Base-by-base conservation (phyloP, 768 basidiomycete genomes). In the Amanita subjunquillea region DNA sequence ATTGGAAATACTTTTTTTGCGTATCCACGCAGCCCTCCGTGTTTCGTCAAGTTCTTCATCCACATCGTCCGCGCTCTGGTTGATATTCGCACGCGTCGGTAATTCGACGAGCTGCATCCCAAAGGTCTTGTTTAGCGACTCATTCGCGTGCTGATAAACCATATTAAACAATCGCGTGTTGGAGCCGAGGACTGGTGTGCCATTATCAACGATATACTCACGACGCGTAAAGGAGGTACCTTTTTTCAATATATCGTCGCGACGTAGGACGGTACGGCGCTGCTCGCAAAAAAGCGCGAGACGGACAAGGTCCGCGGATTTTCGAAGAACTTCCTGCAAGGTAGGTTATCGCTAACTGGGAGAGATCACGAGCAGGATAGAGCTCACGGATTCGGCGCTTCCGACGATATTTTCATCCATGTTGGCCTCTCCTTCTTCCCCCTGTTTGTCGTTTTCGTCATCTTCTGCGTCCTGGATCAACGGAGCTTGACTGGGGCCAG, bases 91-190 rank as follows among this genome's bases (percentile, higher is more conserved):
- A 27, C 79, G 75, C 1, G 78, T 66, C 51, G 77, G 75, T 2
- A 92, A 73, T 60, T 87, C 84, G 32, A 83, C 78, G 15, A 92
- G 73, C 57, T 91, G 86, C 80, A 89, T 81, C 1, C 84, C 87
- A 58, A 91, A 83, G 0, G 73, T 79, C 23, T 72, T 72, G 10
- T 66, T 66, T 1, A 91, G 69, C 3, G 78, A 74, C 2, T 60
- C 62, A 50, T 91, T 87, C 1, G 87, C 87, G 13, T 59, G 63
- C 0, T 62, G 59, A 30, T 86, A 72, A 10, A 91, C 79, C 0
- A 62, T 57, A 13, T 74, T 75, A 67, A 91, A 91, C 1, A 73
- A 59, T 44, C 80, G 72, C 2, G 78, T 46, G 43, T 60, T 63
- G 10, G 61, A 44, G 15, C 63, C 61, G 20, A 67, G 59, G 13